These are phyloP conservation scores for Lipomyces yamadae DNA, from an alignment of 805 yeast species.

Conservation along the genomic window DNA sequence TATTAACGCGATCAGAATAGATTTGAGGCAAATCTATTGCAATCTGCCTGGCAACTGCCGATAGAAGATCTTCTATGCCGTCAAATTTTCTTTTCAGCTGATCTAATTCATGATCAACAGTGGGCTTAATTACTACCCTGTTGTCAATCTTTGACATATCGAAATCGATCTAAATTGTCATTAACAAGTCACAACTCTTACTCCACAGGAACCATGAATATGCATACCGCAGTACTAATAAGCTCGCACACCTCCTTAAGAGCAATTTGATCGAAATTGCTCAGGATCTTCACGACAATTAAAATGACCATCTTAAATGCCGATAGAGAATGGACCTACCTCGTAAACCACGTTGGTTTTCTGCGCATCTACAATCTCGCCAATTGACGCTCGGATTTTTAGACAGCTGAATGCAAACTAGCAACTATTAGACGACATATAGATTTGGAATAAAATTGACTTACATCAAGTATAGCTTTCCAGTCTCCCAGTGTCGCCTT, in stretches of 20 bases:
- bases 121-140: constrained; percentile 44
- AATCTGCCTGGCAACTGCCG: constrained; percentile 28
- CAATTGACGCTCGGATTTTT: constrained; percentile 12
- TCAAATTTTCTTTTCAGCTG: constrained; percentile 41
- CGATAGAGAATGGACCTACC: not conserved
- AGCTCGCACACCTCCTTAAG: constrained; percentile 34
- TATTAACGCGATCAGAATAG: constrained; percentile 41
- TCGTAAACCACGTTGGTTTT: constrained; percentile 9
- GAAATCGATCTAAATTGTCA: constrained; percentile 45
- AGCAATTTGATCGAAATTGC: constrained; percentile 22
- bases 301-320: not conserved
- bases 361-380: constrained; percentile 1
- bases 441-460: constrained; percentile 29
- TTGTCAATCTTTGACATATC: constrained; percentile 46
- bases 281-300: constrained; percentile 30
- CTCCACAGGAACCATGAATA: not conserved
- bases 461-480: constrained; percentile 43
- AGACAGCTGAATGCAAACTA: constrained; percentile 8
- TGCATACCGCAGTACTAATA: constrained; percentile 39
- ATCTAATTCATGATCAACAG: constrained; percentile 45
- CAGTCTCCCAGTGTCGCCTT: constrained; percentile 43
- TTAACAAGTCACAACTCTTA: not conserved
- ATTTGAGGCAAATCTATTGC: constrained; percentile 12
- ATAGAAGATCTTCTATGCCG: constrained; percentile 46
- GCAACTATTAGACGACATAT: constrained; percentile 27